Base-by-base conservation (phyloP, 2,329 filamentous ascomycete genomes). In the Byssochlamys sp. region DNA sequence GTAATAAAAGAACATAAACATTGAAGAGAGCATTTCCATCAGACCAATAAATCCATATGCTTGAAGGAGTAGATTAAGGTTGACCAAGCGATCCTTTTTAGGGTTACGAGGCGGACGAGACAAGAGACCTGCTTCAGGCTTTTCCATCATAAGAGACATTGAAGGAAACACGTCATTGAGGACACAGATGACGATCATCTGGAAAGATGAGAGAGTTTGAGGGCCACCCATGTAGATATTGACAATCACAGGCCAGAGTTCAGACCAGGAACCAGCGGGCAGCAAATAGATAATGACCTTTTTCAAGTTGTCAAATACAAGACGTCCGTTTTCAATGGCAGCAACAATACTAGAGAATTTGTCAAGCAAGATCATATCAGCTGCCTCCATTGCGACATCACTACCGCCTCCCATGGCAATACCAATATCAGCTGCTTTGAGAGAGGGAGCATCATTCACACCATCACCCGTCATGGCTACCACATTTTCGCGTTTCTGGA, bases 181-280 rank as follows among this genome's bases (percentile, higher is more conserved):
- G 59, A 81, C 78, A 57, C 80, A 82, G 54, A 82, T 81, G 60
- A 82, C 80, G 61, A 82, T 82, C 80, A 83, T 83, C 49, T 83
- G 73, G 64, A 83, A 83, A 0, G 79, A 75, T 35, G 73, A 77
- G 0, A 83, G 65, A 0, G 79, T 78, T 0, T 80, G 71, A 0
- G 81, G 81, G 2, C 82, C 75, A 2, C 81, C 80, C 28, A 82
- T 78, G 63, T 79, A 81, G 57, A 83, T 80, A 60, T 83, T 83
- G 61, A 81, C 67, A 1, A 83, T 33, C 0, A 83, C 80, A 0
- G 81, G 81, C 79, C 80, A 82, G 60, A 83, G 81, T 65, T 83
- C 81, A 3, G 80, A 82, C 73, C 76, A 82, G 52, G 73, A 76
- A 35, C 81, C 80, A 0, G 81, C 80, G 0, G 79, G 80, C 0